Evolutionary conservation across 306 rosid genomes (phyloP).

Genomic region (Vicia faba): DNA sequence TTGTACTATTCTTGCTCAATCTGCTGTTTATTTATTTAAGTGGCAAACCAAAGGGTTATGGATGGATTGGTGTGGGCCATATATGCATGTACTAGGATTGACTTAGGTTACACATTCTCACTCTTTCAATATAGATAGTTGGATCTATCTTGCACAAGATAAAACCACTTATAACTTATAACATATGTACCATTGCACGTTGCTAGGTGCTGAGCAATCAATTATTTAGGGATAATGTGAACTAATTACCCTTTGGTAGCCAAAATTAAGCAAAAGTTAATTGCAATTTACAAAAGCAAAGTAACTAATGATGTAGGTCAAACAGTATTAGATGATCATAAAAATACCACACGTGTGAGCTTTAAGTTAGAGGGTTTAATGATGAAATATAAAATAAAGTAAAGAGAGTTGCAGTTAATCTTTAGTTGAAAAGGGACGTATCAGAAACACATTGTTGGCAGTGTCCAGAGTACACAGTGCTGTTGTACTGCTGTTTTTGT

Average conservation of each 20-base stretch:
- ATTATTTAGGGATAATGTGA: too few species aligned
- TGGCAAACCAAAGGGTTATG: conserved; percentile 27
- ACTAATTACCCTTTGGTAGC: too few species aligned
- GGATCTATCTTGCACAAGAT: background rate
- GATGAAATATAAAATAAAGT: conserved; percentile 9
- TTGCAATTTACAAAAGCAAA: conserved; percentile 27
- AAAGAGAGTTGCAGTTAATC: conserved; percentile 40
- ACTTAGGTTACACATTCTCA: conserved; percentile 2
- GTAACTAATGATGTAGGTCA: conserved; percentile 19
- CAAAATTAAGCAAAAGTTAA: background rate
- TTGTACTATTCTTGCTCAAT: conserved; percentile 39
- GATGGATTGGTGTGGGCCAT: conserved; percentile 44
- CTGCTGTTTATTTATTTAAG: conserved; percentile 39
- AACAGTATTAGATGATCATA: background rate
- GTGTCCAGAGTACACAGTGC: conserved; percentile 58
- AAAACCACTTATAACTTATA: too few species aligned
- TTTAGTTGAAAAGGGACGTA: conserved; percentile 69
- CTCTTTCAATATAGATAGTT: background rate
- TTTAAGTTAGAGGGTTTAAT: conserved; percentile 30
- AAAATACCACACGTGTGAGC: conserved; percentile 35
- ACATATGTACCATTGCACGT: too few species aligned
- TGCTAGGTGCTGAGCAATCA: too few species aligned
- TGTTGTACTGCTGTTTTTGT: conserved; percentile 47
- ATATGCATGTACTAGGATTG: conserved; percentile 5
- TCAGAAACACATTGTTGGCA: conserved; percentile 63